Conservation (phyloP, 2,329 filamentous ascomycete species). For the Trichoderma sp. region DNA sequence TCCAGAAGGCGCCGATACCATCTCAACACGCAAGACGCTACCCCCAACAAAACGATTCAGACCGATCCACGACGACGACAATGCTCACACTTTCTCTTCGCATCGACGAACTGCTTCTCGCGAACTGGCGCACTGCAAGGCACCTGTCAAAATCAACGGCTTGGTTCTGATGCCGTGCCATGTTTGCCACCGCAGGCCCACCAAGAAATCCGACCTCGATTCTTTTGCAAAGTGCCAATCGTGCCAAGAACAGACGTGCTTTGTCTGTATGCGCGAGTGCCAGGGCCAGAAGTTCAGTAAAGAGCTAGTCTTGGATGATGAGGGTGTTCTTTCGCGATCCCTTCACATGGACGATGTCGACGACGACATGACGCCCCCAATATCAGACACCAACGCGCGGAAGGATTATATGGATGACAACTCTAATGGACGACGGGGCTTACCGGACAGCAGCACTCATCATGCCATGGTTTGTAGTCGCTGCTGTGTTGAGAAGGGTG, state of each 20-base stretch:
- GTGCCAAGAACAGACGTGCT: conserved; percentile 65
- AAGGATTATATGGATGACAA: conserved; percentile 23
- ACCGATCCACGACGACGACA: conserved; percentile 28
- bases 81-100: background rate
- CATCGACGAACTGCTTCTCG: conserved; percentile 32
- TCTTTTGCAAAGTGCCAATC: conserved; percentile 65
- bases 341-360: conserved; percentile 55
- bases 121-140: conserved; percentile 19
- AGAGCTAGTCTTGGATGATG: conserved; percentile 31
- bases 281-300: conserved; percentile 45
- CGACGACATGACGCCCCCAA: conserved; percentile 26
- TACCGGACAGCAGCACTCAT: conserved; percentile 42
- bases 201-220: conserved; percentile 65
- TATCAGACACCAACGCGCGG: background rate
- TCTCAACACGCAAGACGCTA: conserved; percentile 34
- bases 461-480: conserved; percentile 62
- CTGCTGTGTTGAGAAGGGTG: conserved; percentile 67
- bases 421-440: conserved; percentile 22
- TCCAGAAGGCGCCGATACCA: conserved; percentile 9
- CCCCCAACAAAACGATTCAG: conserved; percentile 36
- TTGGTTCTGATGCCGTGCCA: conserved; percentile 58
- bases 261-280: conserved; percentile 68
- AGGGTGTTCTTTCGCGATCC: conserved; percentile 44
- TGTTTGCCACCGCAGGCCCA: conserved; percentile 67
- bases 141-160: background rate